Evolutionary conservation across 2,329 filamentous ascomycete species (phyloP), one percentile per base, ranked within the genome.

Genomic region (Paecilomyces niveus): DNA sequence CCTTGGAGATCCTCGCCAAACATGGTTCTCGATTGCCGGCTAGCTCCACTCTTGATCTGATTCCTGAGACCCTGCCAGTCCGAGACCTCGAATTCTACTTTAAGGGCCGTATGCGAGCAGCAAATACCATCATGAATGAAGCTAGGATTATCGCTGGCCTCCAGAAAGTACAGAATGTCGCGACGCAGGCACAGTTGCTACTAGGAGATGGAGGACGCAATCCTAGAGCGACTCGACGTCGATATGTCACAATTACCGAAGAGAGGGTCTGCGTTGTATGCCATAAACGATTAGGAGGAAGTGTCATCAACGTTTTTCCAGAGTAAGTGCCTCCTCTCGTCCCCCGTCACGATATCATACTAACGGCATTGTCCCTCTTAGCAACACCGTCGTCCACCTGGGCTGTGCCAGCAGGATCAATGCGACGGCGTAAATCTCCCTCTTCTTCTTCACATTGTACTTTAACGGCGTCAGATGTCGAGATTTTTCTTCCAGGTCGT

Each of bases 1-100:
- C 94, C 0, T 82, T 99, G 5, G 85, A 89, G 32, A 84, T 99
- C 18, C 85, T 99, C n/a, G 92, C 89, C 51, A 90, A 90, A 66
- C 94, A 99, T 70, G 94, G 94, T 54, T 91, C 93, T 10, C 89
- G 94, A 10, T 84, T 99, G 5, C 93, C 95, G 0, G 92, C 94
- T 0, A 85, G 86, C 3, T 93, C 90, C 33, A 96, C 93, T 0
- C 81, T 99, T 7, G 86, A 89, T 21, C 82, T 99, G 22, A 92
- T 99, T 52, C 94, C 94, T 0, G 84, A 90, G 60, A 80, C 84
- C 3, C 83, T 97, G 7, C 88, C 91, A 0, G 85, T 97, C 7
- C 80, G 83, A 39, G 85, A 94, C 58, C 83, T 99, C 0, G 89
- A 92, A 68, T 88, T 88, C 13, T 99, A 99, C 75, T 97, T 99